These are phyloP conservation scores for Podila epigama DNA, from an alignment of 192 early-diverging fungal genomes.

Conservation along the genomic window DNA sequence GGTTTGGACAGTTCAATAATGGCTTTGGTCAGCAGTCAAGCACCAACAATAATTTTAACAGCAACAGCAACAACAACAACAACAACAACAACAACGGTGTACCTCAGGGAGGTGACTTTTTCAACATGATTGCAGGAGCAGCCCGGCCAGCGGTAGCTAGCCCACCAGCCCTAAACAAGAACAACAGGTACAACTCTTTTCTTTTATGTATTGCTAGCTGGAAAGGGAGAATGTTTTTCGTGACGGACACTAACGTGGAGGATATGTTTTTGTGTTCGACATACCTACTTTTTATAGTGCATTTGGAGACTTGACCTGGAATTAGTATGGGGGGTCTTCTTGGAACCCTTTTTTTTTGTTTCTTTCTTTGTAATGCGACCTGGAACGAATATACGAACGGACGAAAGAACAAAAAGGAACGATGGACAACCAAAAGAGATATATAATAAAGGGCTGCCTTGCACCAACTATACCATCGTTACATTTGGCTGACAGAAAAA, in stretches of 20 bases:
- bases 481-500: too few species aligned
- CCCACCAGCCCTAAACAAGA: constrained; percentile 32
- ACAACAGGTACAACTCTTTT: constrained; percentile 19
- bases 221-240: background rate
- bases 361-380: too few species aligned
- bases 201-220: too few species aligned
- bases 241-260: background rate
- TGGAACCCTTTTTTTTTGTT: too few species aligned
- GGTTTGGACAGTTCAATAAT: background rate
- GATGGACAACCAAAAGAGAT: too few species aligned
- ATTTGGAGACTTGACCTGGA: constrained; percentile 43
- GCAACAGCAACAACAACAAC: constrained; percentile 1
- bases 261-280: background rate
- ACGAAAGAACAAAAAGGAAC: too few species aligned
- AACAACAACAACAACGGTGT: constrained; percentile 17
- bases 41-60: background rate
- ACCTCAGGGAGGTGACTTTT: constrained; percentile 45
- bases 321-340: constrained; percentile 22
- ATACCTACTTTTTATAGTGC: constrained; percentile 7
- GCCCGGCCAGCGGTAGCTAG: constrained; percentile 10
- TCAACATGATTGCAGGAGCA: constrained; percentile 29
- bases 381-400: too few species aligned
- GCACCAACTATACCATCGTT: too few species aligned
- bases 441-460: too few species aligned
- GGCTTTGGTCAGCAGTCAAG: background rate